These are phyloP conservation scores for Pyrenochaeta sp. DNA, from an alignment of 2,329 filamentous ascomycete genomes.

Conservation along the genomic window DNA sequence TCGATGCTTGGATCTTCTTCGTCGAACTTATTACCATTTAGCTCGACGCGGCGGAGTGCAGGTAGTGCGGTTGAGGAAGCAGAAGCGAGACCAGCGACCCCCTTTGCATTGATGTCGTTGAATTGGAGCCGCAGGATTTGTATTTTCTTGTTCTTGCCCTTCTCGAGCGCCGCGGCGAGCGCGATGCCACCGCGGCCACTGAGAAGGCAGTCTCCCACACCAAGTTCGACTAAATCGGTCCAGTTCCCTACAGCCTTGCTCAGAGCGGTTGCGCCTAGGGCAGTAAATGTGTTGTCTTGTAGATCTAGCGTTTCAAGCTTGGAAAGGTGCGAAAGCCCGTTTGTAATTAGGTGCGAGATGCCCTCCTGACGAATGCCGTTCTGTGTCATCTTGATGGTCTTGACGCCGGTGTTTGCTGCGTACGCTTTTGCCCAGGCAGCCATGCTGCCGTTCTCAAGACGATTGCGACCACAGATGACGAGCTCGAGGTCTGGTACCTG, in stretches of 20 bases:
- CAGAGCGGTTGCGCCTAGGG: conserved; percentile 79
- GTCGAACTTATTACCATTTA: conserved; percentile 94
- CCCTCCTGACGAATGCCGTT: conserved; percentile 97
- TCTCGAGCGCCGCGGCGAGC: conserved; percentile 75
- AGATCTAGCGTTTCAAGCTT: conserved; percentile 82
- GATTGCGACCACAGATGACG: conserved; percentile 95
- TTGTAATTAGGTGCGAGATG: conserved; percentile 79
- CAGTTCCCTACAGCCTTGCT: conserved; percentile 78
- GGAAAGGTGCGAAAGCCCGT: conserved; percentile 77
- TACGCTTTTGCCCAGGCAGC: conserved; percentile 90
- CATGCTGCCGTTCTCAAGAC: conserved; percentile 96
- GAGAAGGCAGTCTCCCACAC: conserved; percentile 87
- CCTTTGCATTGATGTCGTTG: conserved; percentile 87
- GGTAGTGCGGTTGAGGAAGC: conserved; percentile 74
- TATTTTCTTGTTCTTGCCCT: conserved; percentile 80
- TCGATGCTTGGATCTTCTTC: conserved; percentile 82
- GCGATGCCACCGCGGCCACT: conserved; percentile 78
- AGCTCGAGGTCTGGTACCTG: conserved; percentile 87
- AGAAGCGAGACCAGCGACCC: conserved; percentile 74
- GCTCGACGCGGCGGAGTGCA: conserved; percentile 81
- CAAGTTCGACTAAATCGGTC: conserved; percentile 80
- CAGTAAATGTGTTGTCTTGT: conserved; percentile 97
- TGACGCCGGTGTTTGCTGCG: conserved; percentile 80
- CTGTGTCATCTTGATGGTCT: conserved; percentile 94
- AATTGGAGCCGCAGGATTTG: conserved; percentile 86